Conservation (phyloP, 2,329 filamentous ascomycete species). For the Trichoderma koningiopsis region DNA sequence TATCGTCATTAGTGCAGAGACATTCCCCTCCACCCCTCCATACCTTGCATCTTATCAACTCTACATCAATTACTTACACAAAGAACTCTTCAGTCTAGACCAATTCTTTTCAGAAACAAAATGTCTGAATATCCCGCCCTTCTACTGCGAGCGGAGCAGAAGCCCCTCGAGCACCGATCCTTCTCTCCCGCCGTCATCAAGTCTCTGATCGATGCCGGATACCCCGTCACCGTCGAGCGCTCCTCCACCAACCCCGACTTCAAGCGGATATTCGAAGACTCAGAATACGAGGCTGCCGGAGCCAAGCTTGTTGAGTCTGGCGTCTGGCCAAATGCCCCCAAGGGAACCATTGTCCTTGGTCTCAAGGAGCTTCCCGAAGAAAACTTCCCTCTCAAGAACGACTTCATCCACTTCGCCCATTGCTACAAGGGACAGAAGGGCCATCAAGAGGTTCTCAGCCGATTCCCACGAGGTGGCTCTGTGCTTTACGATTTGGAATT, state of each 20-base stretch:
- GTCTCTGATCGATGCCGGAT: conserved; percentile 66
- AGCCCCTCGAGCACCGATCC: conserved; percentile 59
- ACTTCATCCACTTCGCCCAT: conserved; percentile 71
- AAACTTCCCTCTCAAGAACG: conserved; percentile 61
- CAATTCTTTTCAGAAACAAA: neutral
- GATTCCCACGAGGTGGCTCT: conserved; percentile 68
- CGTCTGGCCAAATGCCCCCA: conserved; percentile 67
- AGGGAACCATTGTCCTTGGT: conserved; percentile 71
- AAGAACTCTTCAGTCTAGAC: neutral
- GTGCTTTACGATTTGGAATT: conserved; percentile 75
- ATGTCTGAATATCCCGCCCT: conserved; percentile 41
- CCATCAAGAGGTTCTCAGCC: conserved; percentile 77
- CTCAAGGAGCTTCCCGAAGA: conserved; percentile 63
- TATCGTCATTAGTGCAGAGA: neutral
- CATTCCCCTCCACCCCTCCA: neutral
- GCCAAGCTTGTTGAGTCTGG: conserved; percentile 67
- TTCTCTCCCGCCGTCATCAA: conserved; percentile 50
- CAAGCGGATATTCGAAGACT: conserved; percentile 66
- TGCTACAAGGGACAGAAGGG: conserved; percentile 77
- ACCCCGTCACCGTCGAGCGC: conserved; percentile 68
- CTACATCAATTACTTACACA: neutral
- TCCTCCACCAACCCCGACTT: conserved; percentile 48
- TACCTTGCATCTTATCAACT: neutral
- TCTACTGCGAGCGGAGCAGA: conserved; percentile 61
- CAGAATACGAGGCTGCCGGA: conserved; percentile 64